Evolutionary conservation across 371 early-diverging fungal species (phyloP), one percentile per base, ranked within the genome.

Genomic region (Lichtheimia ornata): DNA sequence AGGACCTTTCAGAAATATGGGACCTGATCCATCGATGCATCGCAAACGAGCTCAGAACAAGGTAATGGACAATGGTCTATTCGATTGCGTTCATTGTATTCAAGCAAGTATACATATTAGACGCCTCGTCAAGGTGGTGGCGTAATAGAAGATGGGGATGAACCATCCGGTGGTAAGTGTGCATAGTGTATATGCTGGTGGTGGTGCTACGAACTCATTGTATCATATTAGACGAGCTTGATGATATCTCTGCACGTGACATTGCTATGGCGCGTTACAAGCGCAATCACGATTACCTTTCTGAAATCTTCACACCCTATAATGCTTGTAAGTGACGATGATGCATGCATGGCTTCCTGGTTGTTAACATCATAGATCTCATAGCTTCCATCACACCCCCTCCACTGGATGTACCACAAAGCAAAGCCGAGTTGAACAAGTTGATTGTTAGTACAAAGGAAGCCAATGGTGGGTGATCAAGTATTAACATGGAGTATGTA

Each of bases 201-300:
- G 30, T 41, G 13, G 7, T 30, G 40, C 4, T 42, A 20, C n/a
- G 28, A 20, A 35, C 15, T 2, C 17, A 3, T 20, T 17, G 12
- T 35, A 4, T n/a, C n/a, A n/a, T 27, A 9, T 6, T 47, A 18
- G 93, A 93, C 62, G 92, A 91, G 57, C 65, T 91, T 42, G 93
- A 93, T 61, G 77, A 78, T 61, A 75, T 87, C 58, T 82, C 84
- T 5, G 74, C 82, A 5, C 81, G 87, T 45, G 86, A 88, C 67
- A 84, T 91, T 52, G 86, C 91, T n/a, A 77, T 91, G 67, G 89
- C 88, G 13, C 76, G 93, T 54, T 93, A 91, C 67, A 89, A 87
- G 62, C 82, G 91, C n/a, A 90, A 93, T 57, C 92, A 91, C 62
- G 87, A 89, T 50, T 89, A 85, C 55, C 69, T 93, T 20, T 90